Percentiles rank a stretch among this genome's conserved stretches.
phyloP scores from a whole-genome alignment of 2,329 filamentous ascomycete genomes.

The Cytospora leucostoma region DNA sequence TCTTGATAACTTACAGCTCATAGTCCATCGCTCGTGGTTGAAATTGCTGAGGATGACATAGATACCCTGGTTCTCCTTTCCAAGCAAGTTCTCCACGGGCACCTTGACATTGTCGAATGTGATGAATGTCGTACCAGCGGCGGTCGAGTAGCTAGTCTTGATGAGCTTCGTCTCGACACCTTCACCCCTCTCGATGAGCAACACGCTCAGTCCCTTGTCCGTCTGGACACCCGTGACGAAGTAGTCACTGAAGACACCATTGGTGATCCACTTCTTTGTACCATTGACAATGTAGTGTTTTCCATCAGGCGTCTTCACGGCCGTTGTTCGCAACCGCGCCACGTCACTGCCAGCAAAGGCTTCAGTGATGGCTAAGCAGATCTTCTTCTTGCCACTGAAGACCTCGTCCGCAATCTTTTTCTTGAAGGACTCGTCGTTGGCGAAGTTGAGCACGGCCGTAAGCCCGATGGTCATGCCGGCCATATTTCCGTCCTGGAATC shows the following conservation, averaged over 20 bases:
- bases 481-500: slow-evolving; percentile 86
- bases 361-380: slow-evolving; percentile 85
- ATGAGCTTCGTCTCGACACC: slow-evolving; percentile 76
- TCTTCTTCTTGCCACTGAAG: slow-evolving; percentile 80
- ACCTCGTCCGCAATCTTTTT: slow-evolving; percentile 70
- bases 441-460: slow-evolving; percentile 77
- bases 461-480: slow-evolving; percentile 83
- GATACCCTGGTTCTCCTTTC: slow-evolving; percentile 83
- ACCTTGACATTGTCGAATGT: slow-evolving; percentile 88
- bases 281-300: slow-evolving; percentile 73
- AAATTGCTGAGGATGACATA: slow-evolving; percentile 84
- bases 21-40: slow-evolving; percentile 83
- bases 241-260: slow-evolving; percentile 79
- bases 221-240: slow-evolving; percentile 81
- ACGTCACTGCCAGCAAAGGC: slow-evolving; percentile 86
- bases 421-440: slow-evolving; percentile 66
- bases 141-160: slow-evolving; percentile 78
- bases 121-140: slow-evolving; percentile 77
- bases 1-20: slow-evolving; percentile 57
- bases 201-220: slow-evolving; percentile 74
- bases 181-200: slow-evolving; percentile 73
- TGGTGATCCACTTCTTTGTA: slow-evolving; percentile 85
- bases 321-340: slow-evolving; percentile 76
- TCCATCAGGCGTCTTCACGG: slow-evolving; percentile 72
- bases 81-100: slow-evolving; percentile 74